A percentile compares a stretch with the other conserved stretches of the same genome.
These are phyloP conservation scores for Alopecurus myosuroides DNA, from an alignment of 176 grass and related monocot species.

Conservation along the genomic window DNA sequence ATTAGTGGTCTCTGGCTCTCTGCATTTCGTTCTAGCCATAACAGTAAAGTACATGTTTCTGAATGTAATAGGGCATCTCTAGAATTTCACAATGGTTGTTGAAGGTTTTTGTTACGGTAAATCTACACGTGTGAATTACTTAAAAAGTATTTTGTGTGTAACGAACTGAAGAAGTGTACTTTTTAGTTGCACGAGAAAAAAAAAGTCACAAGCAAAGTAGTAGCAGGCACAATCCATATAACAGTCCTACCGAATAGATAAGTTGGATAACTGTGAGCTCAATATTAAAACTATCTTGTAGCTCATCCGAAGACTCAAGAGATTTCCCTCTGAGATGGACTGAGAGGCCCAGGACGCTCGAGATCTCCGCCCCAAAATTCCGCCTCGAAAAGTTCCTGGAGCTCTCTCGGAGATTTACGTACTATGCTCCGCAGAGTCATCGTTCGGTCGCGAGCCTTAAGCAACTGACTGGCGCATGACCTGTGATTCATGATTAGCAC, in stretches of 20 bases:
- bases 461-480: background rate
- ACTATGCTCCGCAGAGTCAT: slow-evolving; percentile 74
- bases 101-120: too few species aligned
- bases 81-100: background rate
- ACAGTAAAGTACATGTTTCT: background rate
- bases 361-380: slow-evolving; percentile 63
- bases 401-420: slow-evolving; percentile 55
- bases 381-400: slow-evolving; percentile 54
- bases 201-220: background rate
- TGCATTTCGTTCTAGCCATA: background rate
- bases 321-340: slow-evolving; percentile 42
- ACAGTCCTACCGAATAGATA: background rate
- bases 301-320: slow-evolving; percentile 29
- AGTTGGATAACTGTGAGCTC: background rate
- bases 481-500: background rate
- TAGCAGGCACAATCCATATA: background rate
- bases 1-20: background rate
- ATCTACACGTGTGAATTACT: too few species aligned
- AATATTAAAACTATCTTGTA: slow-evolving; percentile 10
- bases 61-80: background rate
- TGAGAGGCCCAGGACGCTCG: slow-evolving; percentile 25
- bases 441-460: background rate
- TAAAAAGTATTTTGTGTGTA: too few species aligned
- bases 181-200: background rate
- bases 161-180: too few species aligned